Percentiles rank a stretch among this genome's conserved stretches.
Evolutionary conservation across 208 protist species (phyloP).

Genomic region (Leishmania major): DNA sequence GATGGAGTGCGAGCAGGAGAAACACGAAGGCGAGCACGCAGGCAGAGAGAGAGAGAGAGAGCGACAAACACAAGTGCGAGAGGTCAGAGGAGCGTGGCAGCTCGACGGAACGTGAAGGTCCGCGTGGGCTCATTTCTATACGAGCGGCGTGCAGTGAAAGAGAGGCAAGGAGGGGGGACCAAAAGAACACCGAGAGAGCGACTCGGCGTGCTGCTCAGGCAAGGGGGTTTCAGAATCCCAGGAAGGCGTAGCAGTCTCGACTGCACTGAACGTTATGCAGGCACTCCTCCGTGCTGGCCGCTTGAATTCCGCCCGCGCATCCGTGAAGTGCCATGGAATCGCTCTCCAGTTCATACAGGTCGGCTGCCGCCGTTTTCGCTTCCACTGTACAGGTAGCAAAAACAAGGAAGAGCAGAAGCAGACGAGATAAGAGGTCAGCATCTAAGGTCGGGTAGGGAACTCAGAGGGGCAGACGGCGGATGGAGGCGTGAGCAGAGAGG

Average conservation of each 20-base stretch:
- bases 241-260: background rate
- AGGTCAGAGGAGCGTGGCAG: background rate
- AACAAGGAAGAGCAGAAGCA: background rate
- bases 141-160: background rate
- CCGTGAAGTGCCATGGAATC: background rate
- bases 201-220: background rate
- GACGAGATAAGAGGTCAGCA: background rate
- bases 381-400: background rate
- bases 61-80: background rate
- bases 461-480: background rate
- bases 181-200: background rate
- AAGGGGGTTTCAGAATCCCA: background rate
- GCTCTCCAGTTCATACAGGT: background rate
- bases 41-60: background rate
- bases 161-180: background rate
- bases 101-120: background rate
- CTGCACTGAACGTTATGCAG: background rate
- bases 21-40: background rate
- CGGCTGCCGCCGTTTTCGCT: background rate
- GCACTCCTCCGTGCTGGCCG: background rate
- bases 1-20: background rate
- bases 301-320: background rate
- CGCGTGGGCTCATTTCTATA: background rate
- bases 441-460: background rate
- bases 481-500: background rate